Percentiles rank a stretch among this genome's conserved stretches.
Conservation (phyloP, 495 filamentous ascomycete genomes). For the Aspergillus carlsbadensis region DNA sequence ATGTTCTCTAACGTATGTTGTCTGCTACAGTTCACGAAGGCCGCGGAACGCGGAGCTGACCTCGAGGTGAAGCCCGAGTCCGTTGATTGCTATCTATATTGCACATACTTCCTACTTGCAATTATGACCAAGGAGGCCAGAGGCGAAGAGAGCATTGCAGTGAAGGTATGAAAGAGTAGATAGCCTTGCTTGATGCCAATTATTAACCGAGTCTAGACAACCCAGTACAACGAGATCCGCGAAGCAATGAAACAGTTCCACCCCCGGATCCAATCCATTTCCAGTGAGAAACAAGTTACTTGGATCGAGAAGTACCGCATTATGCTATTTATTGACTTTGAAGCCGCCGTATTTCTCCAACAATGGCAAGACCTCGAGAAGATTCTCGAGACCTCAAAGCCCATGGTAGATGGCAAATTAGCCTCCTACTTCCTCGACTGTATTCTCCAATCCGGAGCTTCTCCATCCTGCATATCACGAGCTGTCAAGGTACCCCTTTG, state of each 20-base stretch:
- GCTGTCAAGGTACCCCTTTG: slow-evolving; percentile 31
- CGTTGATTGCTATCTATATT: slow-evolving; percentile 59
- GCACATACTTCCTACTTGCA: slow-evolving; percentile 66
- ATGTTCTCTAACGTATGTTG: background rate
- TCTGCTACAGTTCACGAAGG: slow-evolving; percentile 51
- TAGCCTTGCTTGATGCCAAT: background rate
- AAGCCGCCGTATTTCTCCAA: slow-evolving; percentile 65
- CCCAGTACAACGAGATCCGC: slow-evolving; percentile 59
- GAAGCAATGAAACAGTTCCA: slow-evolving; percentile 57
- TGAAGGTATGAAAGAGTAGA: slow-evolving; percentile 31
- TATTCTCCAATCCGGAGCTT: slow-evolving; percentile 54
- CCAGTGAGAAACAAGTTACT: too few species aligned
- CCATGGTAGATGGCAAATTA: slow-evolving; percentile 13
- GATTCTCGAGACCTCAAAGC: slow-evolving; percentile 54
- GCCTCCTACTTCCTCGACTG: slow-evolving; percentile 50
- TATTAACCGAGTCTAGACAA: slow-evolving; percentile 24
- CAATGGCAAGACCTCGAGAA: slow-evolving; percentile 64
- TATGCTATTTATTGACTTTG: slow-evolving; percentile 71
- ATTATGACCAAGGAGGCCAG: slow-evolving; percentile 61
- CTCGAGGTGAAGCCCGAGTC: slow-evolving; percentile 45
- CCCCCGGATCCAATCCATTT: slow-evolving; percentile 24
- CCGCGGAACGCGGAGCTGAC: slow-evolving; percentile 31
- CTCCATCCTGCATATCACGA: slow-evolving; percentile 36
- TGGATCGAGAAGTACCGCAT: slow-evolving; percentile 59
- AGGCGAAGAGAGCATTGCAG: slow-evolving; percentile 58